These are phyloP conservation scores for Mycena galericulata DNA, from an alignment of 768 basidiomycete species.

Conservation along the genomic window DNA sequence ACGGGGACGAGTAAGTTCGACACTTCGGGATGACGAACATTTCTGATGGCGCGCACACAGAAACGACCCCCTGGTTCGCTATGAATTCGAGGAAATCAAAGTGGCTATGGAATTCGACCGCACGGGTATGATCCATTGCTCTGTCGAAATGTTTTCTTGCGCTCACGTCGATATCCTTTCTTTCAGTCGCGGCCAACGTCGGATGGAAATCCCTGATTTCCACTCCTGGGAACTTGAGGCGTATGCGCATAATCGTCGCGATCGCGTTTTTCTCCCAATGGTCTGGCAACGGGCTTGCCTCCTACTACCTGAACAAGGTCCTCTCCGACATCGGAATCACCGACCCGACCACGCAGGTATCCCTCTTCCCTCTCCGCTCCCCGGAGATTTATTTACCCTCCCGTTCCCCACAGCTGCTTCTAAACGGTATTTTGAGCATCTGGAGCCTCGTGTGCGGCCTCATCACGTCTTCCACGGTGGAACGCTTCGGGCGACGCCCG, in stretches of 20 bases:
- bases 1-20: constrained; percentile 69
- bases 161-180: not conserved
- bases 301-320: constrained; percentile 83
- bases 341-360: constrained; percentile 60
- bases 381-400: not conserved
- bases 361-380: not conserved
- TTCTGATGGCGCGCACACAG: constrained; percentile 40
- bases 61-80: constrained; percentile 74
- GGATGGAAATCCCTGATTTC: constrained; percentile 78
- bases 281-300: constrained; percentile 88
- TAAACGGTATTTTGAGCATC: constrained; percentile 88
- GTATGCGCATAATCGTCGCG: constrained; percentile 81
- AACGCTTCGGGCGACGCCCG: constrained; percentile 74
- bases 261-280: constrained; percentile 89
- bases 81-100: constrained; percentile 87
- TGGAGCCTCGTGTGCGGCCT: constrained; percentile 81
- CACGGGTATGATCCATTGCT: constrained; percentile 39
- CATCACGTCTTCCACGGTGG: constrained; percentile 67
- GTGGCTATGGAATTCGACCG: constrained; percentile 78
- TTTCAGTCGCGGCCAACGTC: constrained; percentile 61
- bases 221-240: constrained; percentile 78
- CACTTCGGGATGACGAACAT: not conserved
- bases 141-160: not conserved
- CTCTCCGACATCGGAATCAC: constrained; percentile 78
- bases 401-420: constrained; percentile 68